Conservation (phyloP, 495 filamentous ascomycete species). For the Hypoxylon lenormandii region DNA sequence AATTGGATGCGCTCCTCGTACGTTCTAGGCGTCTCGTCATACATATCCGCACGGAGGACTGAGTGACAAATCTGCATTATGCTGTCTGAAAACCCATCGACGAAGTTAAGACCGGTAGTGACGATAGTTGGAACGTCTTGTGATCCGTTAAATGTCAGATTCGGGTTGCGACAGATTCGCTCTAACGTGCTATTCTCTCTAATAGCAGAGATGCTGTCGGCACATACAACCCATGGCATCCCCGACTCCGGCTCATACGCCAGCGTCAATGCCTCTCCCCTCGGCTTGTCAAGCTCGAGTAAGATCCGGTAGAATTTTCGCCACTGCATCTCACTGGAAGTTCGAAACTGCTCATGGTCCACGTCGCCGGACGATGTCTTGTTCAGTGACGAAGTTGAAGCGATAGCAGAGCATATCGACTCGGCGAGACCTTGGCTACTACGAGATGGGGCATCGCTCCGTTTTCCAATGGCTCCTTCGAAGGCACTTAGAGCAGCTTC, state of each 20-base stretch:
- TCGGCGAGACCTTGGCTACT: slow-evolving; percentile 67
- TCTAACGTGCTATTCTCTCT: slow-evolving; percentile 83
- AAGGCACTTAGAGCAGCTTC: slow-evolving; percentile 84
- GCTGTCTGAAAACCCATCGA: slow-evolving; percentile 69
- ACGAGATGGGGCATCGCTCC: slow-evolving; percentile 53
- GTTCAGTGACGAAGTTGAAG: slow-evolving; percentile 70
- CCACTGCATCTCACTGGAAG: slow-evolving; percentile 84
- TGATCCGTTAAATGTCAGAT: slow-evolving; percentile 49
- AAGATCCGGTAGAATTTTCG: slow-evolving; percentile 86
- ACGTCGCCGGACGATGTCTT: slow-evolving; percentile 71
- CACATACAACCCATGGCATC: slow-evolving; percentile 83
- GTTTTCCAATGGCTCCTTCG: slow-evolving; percentile 67
- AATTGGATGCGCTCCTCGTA: slow-evolving; percentile 74
- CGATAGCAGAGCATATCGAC: slow-evolving; percentile 78
- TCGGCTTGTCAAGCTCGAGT: slow-evolving; percentile 83
- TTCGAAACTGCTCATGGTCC: slow-evolving; percentile 77
- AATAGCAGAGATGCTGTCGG: slow-evolving; percentile 81
- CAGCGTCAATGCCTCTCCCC: slow-evolving; percentile 81
- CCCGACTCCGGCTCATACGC: slow-evolving; percentile 75
- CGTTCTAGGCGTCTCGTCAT: slow-evolving; percentile 72
- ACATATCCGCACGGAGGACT: slow-evolving; percentile 75
- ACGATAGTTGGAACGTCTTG: slow-evolving; percentile 63
- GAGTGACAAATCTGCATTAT: slow-evolving; percentile 70
- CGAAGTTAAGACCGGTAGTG: slow-evolving; percentile 70
- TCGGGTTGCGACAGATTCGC: slow-evolving; percentile 70